Evolutionary conservation across 495 filamentous ascomycete genomes (phyloP).

Genomic region (Xylaria intraflava): DNA sequence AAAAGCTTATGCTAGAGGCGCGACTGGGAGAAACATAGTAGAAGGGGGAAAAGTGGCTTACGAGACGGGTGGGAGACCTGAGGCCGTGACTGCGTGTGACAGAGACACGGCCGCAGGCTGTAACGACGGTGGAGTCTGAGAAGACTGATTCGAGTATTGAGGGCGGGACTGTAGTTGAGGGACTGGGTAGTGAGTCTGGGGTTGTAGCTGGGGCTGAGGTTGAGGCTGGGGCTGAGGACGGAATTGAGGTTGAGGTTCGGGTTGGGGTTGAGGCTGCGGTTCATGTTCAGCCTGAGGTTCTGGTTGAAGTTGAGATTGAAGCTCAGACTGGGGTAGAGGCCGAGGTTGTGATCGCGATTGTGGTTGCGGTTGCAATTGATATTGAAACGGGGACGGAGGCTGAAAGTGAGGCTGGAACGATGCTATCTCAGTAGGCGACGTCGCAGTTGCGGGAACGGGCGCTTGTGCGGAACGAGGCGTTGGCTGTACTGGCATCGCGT

Average conservation of each 20-base stretch:
- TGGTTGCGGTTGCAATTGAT: background rate
- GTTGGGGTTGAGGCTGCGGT: background rate
- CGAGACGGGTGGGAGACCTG: conserved; percentile 10
- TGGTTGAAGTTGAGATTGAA: background rate
- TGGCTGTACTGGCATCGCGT: conserved; percentile 31
- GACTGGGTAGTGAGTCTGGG: background rate
- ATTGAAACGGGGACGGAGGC: conserved; percentile 11
- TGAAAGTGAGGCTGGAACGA: conserved; percentile 2
- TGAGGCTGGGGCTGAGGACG: background rate
- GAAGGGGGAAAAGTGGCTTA: conserved; percentile 7
- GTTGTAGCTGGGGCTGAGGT: conserved; percentile 7
- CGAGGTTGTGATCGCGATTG: background rate
- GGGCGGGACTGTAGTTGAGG: background rate
- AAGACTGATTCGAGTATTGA: background rate
- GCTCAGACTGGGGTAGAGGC: background rate
- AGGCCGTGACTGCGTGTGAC: background rate
- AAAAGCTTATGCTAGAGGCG: background rate
- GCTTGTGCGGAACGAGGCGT: conserved; percentile 31
- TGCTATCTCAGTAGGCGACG: background rate
- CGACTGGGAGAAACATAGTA: background rate
- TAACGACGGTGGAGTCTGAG: background rate
- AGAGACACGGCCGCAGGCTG: background rate
- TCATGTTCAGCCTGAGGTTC: background rate
- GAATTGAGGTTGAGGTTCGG: background rate
- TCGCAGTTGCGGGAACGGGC: conserved; percentile 3